A percentile compares a stretch with the other conserved stretches of the same genome.
Evolutionary conservation across 306 rosid genomes (phyloP).

Genomic region (Alnus rubra): DNA sequence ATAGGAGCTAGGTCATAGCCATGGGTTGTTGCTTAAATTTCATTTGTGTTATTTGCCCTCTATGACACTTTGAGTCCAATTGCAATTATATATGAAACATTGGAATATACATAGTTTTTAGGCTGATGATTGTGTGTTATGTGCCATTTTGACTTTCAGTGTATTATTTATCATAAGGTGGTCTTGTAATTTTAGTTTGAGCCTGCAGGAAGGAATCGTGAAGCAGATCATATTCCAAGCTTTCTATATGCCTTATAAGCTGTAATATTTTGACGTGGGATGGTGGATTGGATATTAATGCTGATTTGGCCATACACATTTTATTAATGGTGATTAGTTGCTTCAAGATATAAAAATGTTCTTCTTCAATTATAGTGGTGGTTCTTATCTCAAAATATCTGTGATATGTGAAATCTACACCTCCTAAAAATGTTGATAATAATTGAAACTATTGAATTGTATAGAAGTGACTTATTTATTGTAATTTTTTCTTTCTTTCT

Average conservation of each 20-base stretch:
- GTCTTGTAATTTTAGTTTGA: background rate
- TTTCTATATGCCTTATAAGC: background rate
- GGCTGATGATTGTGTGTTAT: too few relatives aligned
- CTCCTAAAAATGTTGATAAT: background rate
- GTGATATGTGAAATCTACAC: background rate
- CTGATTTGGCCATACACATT: conserved; percentile 7
- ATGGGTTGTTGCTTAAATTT: too few relatives aligned
- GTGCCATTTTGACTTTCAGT: too few relatives aligned
- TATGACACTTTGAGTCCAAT: too few relatives aligned
- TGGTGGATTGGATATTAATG: background rate
- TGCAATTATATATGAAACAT: too few relatives aligned
- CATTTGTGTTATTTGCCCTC: too few relatives aligned
- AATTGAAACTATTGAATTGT: background rate
- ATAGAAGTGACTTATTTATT: background rate
- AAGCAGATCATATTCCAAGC: conserved; percentile 5
- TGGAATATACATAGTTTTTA: too few relatives aligned
- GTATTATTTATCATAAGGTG: background rate
- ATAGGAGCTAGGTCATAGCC: too few relatives aligned
- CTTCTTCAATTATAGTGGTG: background rate
- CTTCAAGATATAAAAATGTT: background rate
- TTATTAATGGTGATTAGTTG: background rate
- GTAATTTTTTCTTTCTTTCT: conserved; percentile 8
- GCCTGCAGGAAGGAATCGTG: conserved; percentile 5
- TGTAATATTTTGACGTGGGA: too few relatives aligned
- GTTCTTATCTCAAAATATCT: background rate